phyloP scores from a whole-genome alignment of 78 protist species.

The Chrysochromulina tobinii region DNA sequence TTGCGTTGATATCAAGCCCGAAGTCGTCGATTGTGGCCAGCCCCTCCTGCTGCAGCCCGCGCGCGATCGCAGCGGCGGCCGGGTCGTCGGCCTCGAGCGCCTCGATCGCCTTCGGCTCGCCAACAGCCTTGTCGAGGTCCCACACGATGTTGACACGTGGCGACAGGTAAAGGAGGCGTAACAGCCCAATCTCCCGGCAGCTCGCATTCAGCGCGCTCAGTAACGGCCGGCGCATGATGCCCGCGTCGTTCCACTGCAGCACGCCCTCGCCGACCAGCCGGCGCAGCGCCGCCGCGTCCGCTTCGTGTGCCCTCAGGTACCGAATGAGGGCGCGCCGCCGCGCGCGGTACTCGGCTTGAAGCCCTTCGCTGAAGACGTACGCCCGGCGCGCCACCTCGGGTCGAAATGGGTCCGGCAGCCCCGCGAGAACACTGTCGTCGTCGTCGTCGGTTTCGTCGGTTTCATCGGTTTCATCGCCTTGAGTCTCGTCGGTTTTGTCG shows the following conservation, averaged over 20 bases:
- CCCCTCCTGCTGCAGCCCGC: not conserved
- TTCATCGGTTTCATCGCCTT: too few relatives aligned
- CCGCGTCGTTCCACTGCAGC: not conserved
- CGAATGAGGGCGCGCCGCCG: too few relatives aligned
- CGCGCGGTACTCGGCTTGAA: too few relatives aligned
- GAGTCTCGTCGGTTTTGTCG: too few relatives aligned
- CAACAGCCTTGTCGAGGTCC: not conserved
- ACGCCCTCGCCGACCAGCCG: not conserved
- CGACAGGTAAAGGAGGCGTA: not conserved
- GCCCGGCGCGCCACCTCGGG: too few relatives aligned
- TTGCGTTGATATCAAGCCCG: not conserved
- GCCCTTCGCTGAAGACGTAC: too few relatives aligned
- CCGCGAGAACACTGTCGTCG: too few relatives aligned
- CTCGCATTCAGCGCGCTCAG: not conserved
- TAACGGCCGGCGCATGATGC: not conserved
- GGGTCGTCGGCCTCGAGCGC: not conserved
- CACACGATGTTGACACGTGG: not conserved
- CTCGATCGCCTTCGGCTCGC: not conserved
- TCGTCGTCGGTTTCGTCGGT: too few relatives aligned
- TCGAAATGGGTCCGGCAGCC: too few relatives aligned
- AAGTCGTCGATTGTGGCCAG: not conserved
- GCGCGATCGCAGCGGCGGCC: not conserved
- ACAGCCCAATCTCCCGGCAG: not conserved
- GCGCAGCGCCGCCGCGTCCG: not conserved
- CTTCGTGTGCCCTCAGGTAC: too few relatives aligned